These are phyloP conservation scores for Brassica hybrid DNA, from an alignment of 441 rosid species.

Conservation along the genomic window DNA sequence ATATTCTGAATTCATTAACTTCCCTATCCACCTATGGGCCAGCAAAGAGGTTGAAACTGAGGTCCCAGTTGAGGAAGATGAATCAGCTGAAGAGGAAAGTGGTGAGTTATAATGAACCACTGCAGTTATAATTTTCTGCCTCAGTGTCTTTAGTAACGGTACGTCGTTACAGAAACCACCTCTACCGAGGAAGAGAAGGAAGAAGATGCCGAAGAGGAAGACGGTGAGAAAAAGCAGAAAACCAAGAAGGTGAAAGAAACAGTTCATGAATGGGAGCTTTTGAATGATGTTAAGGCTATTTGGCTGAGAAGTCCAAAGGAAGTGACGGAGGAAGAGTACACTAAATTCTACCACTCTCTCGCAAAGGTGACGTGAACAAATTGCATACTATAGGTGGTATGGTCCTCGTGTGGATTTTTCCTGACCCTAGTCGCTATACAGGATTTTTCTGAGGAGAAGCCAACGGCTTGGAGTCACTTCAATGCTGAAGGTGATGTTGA, in stretches of 20 bases:
- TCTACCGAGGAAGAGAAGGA: conserved; percentile 62
- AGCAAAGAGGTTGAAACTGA: conserved; percentile 92
- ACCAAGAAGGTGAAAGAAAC: conserved; percentile 85
- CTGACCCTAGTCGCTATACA: neutral
- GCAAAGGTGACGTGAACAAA: conserved; percentile 61
- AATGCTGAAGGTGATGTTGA: neutral
- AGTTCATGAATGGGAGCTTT: conserved; percentile 45
- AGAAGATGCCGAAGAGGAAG: conserved; percentile 76
- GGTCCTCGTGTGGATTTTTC: no score
- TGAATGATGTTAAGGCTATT: conserved; percentile 87
- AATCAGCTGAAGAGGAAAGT: conserved; percentile 75
- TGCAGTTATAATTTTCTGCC: neutral
- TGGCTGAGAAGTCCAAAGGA: conserved; percentile 95
- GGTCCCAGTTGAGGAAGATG: conserved; percentile 86
- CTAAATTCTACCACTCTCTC: conserved; percentile 79
- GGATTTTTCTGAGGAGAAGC: conserved; percentile 1
- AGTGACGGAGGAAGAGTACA: conserved; percentile 88
- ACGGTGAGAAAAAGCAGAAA: conserved; percentile 75
- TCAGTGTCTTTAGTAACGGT: neutral
- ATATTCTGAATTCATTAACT: conserved; percentile 92
- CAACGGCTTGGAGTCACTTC: neutral
- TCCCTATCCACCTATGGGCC: conserved; percentile 89
- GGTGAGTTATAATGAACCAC: conserved; percentile 42
- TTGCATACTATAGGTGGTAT: conserved; percentile 40
- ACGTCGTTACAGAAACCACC: conserved; percentile 24